Evolutionary conservation across 352 stramenopile species (phyloP).

Genomic region (Phytophthora ramorum): DNA sequence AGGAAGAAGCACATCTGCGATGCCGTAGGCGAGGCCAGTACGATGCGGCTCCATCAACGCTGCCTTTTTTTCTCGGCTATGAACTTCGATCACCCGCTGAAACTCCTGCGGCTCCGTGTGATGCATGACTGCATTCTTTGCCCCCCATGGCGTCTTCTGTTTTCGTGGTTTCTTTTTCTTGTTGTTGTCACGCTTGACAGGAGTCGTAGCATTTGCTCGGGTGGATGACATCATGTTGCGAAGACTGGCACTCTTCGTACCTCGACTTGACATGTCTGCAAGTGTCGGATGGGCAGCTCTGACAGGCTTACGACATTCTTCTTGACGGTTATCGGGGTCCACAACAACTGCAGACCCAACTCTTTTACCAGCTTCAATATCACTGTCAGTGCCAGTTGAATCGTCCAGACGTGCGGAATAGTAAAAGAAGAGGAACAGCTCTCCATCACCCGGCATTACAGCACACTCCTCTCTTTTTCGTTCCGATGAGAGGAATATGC

Average conservation of each 20-base stretch:
- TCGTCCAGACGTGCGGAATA: constrained; percentile 32
- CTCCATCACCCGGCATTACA: background rate
- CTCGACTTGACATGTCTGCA: constrained; percentile 11
- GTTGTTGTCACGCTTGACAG: background rate
- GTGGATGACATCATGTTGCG: constrained; percentile 27
- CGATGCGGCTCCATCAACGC: constrained; percentile 26
- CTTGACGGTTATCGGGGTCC: constrained; percentile 2
- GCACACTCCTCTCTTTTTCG: background rate
- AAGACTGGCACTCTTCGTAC: constrained; percentile 9
- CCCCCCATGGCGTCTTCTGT: constrained; percentile 22
- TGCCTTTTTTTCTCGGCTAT: constrained; percentile 1
- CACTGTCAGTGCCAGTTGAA: background rate
- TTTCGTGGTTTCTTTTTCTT: constrained; percentile 19
- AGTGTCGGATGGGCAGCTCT: constrained; percentile 17
- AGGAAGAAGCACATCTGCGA: constrained; percentile 20
- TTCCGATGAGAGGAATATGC: background rate
- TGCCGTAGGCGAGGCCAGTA: constrained; percentile 1
- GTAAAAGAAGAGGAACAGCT: constrained; percentile 49
- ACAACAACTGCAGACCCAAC: background rate
- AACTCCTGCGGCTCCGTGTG: constrained; percentile 43
- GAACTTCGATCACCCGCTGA: constrained; percentile 39
- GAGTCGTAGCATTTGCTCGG: constrained; percentile 6
- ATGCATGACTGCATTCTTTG: constrained; percentile 52
- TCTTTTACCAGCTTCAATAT: constrained; percentile 2
- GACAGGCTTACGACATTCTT: constrained; percentile 16